Evolutionary conservation across 2,329 filamentous ascomycete species (phyloP).

Genomic region (Fusarium miscanthi): DNA sequence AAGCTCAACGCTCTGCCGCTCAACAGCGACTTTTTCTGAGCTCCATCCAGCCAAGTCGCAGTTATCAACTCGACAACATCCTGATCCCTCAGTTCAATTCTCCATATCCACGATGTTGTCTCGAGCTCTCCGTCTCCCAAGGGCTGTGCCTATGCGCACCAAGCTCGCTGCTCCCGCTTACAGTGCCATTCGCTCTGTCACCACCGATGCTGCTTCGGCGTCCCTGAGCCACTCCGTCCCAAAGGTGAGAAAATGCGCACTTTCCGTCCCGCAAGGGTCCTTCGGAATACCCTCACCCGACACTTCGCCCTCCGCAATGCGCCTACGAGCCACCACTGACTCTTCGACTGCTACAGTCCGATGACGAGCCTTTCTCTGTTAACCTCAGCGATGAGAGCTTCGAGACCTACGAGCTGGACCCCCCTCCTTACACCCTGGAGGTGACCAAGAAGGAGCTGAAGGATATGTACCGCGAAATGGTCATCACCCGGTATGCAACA

Average conservation of each 20-base stretch:
- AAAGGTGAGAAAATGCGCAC: constrained; percentile 54
- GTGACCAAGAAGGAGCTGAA: constrained; percentile 98
- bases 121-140: constrained; percentile 71
- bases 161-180: constrained; percentile 58
- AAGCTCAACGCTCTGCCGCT: constrained; percentile 53
- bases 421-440: constrained; percentile 89
- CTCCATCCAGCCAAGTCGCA: constrained; percentile 49
- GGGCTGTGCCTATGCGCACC: constrained; percentile 68
- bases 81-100: constrained; percentile 43
- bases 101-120: constrained; percentile 71
- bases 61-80: constrained; percentile 48
- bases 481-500: constrained; percentile 80
- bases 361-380: constrained; percentile 92
- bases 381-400: constrained; percentile 98
- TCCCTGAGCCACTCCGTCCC: constrained; percentile 82
- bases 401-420: constrained; percentile 99
- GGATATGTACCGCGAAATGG: constrained; percentile 99
- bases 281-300: constrained; percentile 6
- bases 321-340: constrained; percentile 29
- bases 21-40: constrained; percentile 59
- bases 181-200: constrained; percentile 78
- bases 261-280: constrained; percentile 29
- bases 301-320: background rate
- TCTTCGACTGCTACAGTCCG: constrained; percentile 69
- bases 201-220: constrained; percentile 92